Percentiles rank a stretch among this genome's conserved stretches.
phyloP scores from a whole-genome alignment of 2,329 filamentous ascomycete species.

The Penicillium brevicompactum region DNA sequence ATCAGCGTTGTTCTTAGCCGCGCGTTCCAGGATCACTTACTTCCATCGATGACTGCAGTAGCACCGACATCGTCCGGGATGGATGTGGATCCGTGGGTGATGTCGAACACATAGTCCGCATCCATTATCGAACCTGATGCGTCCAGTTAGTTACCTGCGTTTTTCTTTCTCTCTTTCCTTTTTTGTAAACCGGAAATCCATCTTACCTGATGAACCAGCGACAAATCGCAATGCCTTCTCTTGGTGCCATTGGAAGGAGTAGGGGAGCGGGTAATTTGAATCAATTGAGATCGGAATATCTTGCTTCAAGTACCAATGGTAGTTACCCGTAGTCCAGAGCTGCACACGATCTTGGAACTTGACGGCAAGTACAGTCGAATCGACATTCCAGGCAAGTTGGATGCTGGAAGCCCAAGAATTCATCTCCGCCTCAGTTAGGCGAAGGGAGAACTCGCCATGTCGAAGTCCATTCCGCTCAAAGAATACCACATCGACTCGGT shows the following conservation, averaged over 20 bases:
- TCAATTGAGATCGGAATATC: conserved; percentile 61
- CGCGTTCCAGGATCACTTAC: conserved; percentile 37
- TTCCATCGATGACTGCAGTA: conserved; percentile 83
- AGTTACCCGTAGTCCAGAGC: conserved; percentile 96
- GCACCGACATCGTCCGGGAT: conserved; percentile 76
- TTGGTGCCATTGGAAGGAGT: conserved; percentile 70
- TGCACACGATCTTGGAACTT: conserved; percentile 74
- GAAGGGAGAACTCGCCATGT: conserved; percentile 90
- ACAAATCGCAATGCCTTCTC: conserved; percentile 76
- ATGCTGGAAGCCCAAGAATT: conserved; percentile 61
- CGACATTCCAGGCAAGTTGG: conserved; percentile 79
- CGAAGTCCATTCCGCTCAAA: conserved; percentile 96
- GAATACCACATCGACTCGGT: conserved; percentile 81
- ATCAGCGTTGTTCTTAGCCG: conserved; percentile 13
- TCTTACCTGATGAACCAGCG: conserved; percentile 53
- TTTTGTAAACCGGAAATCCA: not conserved
- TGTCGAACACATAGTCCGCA: conserved; percentile 68
- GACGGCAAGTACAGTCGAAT: conserved; percentile 90
- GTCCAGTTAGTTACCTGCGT: conserved; percentile 1
- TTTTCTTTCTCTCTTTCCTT: not conserved
- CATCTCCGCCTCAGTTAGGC: conserved; percentile 63
- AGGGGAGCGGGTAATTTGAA: conserved; percentile 24
- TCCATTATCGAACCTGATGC: conserved; percentile 54
- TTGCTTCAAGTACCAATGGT: conserved; percentile 97
- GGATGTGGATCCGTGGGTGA: conserved; percentile 67